Base-by-base conservation (phyloP, 805 yeast species). In the Gaillardinia entomophila region DNA sequence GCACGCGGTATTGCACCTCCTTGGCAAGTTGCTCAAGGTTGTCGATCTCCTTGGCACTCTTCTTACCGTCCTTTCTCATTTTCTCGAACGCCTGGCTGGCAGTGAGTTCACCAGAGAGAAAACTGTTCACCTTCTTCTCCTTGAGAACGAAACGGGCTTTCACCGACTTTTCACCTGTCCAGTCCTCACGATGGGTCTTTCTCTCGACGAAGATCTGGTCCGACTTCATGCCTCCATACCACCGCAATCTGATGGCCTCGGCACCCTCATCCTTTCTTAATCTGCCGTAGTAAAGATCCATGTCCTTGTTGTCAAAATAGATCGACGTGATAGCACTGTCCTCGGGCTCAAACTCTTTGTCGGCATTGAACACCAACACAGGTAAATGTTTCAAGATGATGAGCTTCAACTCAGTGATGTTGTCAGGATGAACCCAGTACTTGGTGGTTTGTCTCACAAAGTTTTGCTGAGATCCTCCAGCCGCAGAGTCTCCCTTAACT, bases 121-220 rank as follows among this genome's bases (percentile, higher is more conserved):
- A 92, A 31, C 78, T 77, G 54, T 92, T 92, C 31, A 90, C 88
- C 52, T 87, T 75, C 57, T 82, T 86, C 57, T 92, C 98, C 58
- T 89, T 92, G 45, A 92, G 64, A 14, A 90, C 80, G 62, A 92
- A 92, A 57, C 98, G 76, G 4, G 97, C 97, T 63, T 92, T 92
- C 43, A 92, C 98, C n/a, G 96, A 86, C 62, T 90, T 90, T 60
- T 92, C 98, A 48, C 99, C 99, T 3, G 99, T 92, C 98, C 98
- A 90, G 67, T 92, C 99, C 61, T 92, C 98, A 60, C 98, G 77
- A 56, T 92, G 98, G 4, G 99, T 92, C 60, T 92, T 92, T 60
- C 98, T 77, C 64, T 92, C 99, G 30, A 90, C 95, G 43, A 92
- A 92, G 35, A 90, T 85, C 26, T 84, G 85, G 46, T 90, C 96